Conservation (phyloP, 1,139 yeast species). For the Pneumocystis oryctolagi region DNA sequence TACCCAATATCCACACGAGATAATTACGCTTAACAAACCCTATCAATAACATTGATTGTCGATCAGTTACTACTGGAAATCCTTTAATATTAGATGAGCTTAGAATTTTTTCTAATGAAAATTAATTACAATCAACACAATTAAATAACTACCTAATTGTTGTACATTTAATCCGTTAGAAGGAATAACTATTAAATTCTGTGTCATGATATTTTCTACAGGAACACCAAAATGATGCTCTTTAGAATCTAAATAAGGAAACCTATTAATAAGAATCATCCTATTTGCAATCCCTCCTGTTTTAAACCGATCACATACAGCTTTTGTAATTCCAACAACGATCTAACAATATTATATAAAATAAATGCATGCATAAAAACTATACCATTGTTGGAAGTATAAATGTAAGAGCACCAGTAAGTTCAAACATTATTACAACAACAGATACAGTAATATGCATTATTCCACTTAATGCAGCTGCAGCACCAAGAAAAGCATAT, state of each 20-base stretch:
- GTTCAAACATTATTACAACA: conserved; percentile 91
- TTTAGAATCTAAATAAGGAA: conserved; percentile 68
- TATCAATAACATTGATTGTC: conserved; percentile 14
- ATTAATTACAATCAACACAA: neutral
- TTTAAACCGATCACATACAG: conserved; percentile 62
- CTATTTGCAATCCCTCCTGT: conserved; percentile 87
- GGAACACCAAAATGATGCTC: conserved; percentile 42
- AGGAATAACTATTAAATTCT: conserved; percentile 37
- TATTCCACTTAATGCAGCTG: conserved; percentile 85
- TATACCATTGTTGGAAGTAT: conserved; percentile 74
- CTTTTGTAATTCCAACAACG: conserved; percentile 79
- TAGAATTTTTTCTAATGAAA: conserved; percentile 22
- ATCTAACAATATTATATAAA: conserved; percentile 24
- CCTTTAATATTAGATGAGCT: conserved; percentile 33
- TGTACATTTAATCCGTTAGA: conserved; percentile 27
- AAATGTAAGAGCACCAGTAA: conserved; percentile 82
- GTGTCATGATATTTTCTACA: conserved; percentile 55
- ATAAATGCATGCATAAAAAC: no score
- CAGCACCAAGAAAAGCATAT: conserved; percentile 95
- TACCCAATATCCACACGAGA: conserved; percentile 18
- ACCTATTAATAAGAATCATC: conserved; percentile 77
- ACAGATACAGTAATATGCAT: conserved; percentile 86
- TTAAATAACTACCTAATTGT: conserved; percentile 12
- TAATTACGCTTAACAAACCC: conserved; percentile 25
- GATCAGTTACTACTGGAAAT: conserved; percentile 37